Conservation (phyloP, 2,329 filamentous ascomycete species). For the Diaporthe sp. region DNA sequence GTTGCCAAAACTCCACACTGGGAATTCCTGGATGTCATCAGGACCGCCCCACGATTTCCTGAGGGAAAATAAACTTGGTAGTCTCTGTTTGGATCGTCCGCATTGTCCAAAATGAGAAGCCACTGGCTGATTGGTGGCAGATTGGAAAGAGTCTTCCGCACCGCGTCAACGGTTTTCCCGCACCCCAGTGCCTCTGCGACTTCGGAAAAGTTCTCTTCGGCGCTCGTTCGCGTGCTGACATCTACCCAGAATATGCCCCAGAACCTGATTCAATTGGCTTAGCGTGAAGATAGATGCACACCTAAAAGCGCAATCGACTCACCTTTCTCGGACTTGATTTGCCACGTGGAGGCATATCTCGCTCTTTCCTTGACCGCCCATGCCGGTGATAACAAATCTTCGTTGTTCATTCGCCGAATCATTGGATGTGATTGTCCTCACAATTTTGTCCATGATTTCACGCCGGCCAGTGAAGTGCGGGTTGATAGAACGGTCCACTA, state of each 20-base stretch:
- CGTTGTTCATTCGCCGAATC: background rate
- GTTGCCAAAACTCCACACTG: background rate
- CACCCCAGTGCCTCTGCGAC: background rate
- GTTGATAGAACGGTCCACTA: background rate
- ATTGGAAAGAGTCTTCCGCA: background rate
- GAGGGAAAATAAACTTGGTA: background rate
- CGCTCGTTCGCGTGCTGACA: background rate
- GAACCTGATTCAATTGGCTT: background rate
- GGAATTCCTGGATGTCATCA: background rate
- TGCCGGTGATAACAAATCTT: background rate
- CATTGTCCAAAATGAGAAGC: background rate
- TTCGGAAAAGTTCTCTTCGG: background rate
- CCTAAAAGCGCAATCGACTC: background rate
- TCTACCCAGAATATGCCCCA: conserved; percentile 8
- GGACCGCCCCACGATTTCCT: background rate
- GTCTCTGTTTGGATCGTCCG: background rate
- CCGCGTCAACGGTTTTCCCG: background rate
- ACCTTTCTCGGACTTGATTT: background rate
- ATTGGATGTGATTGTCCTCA: background rate
- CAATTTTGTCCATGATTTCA: background rate
- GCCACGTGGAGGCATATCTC: background rate
- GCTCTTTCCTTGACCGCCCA: background rate
- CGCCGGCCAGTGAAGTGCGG: background rate
- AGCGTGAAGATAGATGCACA: background rate
- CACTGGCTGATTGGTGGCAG: background rate